Evolutionary conservation across 1,284 basidiomycete species (phyloP), one percentile per base, ranked within the genome.

Genomic region (Tilletia caries): DNA sequence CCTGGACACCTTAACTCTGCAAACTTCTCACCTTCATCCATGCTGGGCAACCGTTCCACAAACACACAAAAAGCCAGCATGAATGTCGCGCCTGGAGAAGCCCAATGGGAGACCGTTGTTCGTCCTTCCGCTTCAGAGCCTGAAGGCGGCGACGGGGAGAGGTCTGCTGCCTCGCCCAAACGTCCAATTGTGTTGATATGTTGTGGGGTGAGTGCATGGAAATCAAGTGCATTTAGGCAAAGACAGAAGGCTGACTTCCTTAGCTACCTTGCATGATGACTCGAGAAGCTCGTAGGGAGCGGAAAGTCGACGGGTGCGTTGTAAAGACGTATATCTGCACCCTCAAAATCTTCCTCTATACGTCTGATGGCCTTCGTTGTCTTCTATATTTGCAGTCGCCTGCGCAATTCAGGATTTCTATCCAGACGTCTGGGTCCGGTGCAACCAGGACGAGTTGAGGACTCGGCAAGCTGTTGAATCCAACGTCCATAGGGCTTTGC

Each of bases 271-370:
- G 25, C 25, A 15, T 58, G n/a, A 1, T 29, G 29, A 10, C 23
- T 41, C 15, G 10, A n/a, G 18, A 29, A 71, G 70, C 44, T 68
- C 20, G 46, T 73, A 2, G 72, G 72, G 29, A 73, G 72, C 33
- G 72, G 72, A 18, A 73, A 73, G 64, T 71, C 72, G 48, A 68
- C 72, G 65, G 64, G 71, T 73, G 64, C 34, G 71, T 70, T n/a
- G n/a, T n/a, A n/a, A n/a, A n/a, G n/a, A n/a, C n/a, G n/a, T n/a
- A n/a, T n/a, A n/a, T n/a, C n/a, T n/a, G n/a, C n/a, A n/a, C n/a
- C n/a, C n/a, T n/a, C n/a, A n/a, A n/a, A n/a, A n/a, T n/a, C n/a
- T n/a, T n/a, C n/a, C n/a, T n/a, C n/a, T n/a, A n/a, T n/a, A n/a
- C n/a, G n/a, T n/a, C n/a, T n/a, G n/a, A n/a, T n/a, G n/a, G n/a